These are phyloP conservation scores for Solanum peruvianum DNA, from an alignment of 257 asterid genomes.

Conservation along the genomic window DNA sequence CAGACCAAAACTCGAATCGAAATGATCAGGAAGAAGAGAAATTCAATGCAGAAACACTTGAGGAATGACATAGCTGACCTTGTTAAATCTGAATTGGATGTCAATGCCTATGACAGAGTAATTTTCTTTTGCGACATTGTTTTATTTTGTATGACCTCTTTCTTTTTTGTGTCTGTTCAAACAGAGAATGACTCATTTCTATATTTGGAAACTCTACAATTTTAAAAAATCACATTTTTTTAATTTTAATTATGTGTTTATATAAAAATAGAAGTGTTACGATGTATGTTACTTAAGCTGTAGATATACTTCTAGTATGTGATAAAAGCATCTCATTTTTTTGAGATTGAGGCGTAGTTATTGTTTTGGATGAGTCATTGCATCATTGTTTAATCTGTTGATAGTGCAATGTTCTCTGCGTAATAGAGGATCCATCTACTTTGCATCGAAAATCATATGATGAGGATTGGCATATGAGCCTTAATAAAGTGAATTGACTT, in stretches of 20 bases:
- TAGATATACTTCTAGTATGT: neutral
- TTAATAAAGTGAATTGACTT: neutral
- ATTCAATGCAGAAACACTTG: constrained; percentile 62
- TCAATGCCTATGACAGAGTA: constrained; percentile 71
- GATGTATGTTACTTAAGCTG: neutral
- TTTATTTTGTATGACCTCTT: too few relatives aligned
- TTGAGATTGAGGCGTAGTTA: neutral
- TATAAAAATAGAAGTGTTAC: neutral
- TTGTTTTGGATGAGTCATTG: neutral
- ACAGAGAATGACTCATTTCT: neutral
- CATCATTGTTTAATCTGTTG: neutral
- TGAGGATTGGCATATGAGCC: neutral
- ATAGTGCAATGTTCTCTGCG: neutral
- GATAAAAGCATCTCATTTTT: neutral
- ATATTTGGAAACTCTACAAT: neutral
- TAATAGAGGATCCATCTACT: neutral
- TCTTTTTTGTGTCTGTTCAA: too few relatives aligned
- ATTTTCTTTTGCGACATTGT: neutral
- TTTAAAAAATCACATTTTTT: neutral
- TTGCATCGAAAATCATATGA: neutral
- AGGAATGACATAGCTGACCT: constrained; percentile 71
- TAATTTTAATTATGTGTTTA: neutral
- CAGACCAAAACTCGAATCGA: constrained; percentile 44
- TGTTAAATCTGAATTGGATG: constrained; percentile 42
- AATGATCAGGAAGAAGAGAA: constrained; percentile 57